A percentile compares a stretch with the other conserved stretches of the same genome.
Evolutionary conservation across 768 basidiomycete genomes (phyloP).

Genomic region (Suillus weaverae): DNA sequence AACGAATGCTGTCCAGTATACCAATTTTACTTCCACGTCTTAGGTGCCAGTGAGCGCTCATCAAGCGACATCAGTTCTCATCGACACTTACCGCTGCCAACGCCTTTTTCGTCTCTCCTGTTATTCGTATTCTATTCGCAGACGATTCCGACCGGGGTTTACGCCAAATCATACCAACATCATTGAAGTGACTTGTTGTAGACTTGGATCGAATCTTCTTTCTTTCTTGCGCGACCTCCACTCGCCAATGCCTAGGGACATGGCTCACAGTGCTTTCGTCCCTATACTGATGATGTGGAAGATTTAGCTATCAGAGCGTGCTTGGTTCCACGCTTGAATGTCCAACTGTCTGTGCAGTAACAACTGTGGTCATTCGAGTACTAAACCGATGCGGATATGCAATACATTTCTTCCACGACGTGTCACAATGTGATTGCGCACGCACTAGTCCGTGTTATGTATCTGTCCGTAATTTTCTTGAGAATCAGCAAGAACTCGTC

Average conservation of each 20-base stretch:
- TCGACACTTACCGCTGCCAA: neutral
- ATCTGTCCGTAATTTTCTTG: neutral
- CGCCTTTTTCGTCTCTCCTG: neutral
- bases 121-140: neutral
- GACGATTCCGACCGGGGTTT: neutral
- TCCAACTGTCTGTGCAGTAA: slow-evolving; percentile 43
- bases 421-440: neutral
- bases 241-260: slow-evolving; percentile 78
- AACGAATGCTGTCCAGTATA: neutral
- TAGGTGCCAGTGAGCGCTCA: neutral
- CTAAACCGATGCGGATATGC: slow-evolving; percentile 57
- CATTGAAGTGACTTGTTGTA: neutral
- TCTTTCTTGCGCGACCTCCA: slow-evolving; percentile 40
- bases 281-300: slow-evolving; percentile 76
- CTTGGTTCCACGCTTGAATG: slow-evolving; percentile 80
- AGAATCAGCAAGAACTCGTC: neutral
- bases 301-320: slow-evolving; percentile 38
- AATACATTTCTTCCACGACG: neutral
- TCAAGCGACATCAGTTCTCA: neutral
- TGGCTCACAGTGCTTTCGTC: slow-evolving; percentile 72
- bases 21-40: neutral
- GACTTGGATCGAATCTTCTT: neutral
- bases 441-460: neutral
- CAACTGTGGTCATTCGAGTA: slow-evolving; percentile 69
- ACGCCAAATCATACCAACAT: neutral